A percentile compares a stretch with the other conserved stretches of the same genome.
Conservation (phyloP, 148 eudicot genomes). For the Camellia granthamiana region DNA sequence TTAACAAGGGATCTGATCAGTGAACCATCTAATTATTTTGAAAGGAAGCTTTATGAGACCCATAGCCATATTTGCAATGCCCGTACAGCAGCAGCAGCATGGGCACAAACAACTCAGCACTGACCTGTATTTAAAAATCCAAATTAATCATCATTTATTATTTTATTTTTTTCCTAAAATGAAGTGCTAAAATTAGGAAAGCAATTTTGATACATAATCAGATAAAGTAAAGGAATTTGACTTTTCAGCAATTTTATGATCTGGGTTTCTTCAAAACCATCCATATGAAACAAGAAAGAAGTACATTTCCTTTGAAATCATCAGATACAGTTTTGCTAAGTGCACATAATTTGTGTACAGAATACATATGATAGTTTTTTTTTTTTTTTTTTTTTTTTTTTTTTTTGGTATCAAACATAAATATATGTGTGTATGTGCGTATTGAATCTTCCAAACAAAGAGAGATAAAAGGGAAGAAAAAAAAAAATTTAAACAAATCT, state of each 20-base stretch:
- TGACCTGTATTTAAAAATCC: background rate
- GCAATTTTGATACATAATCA: too few relatives aligned
- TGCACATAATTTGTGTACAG: too few relatives aligned
- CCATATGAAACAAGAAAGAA: background rate
- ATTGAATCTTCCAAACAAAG: background rate
- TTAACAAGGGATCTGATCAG: slow-evolving; percentile 26
- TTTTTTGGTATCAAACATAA: too few relatives aligned
- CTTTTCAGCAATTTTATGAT: background rate
- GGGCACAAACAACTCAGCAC: slow-evolving; percentile 25
- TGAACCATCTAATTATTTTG: slow-evolving; percentile 22
- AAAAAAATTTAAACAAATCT: background rate
- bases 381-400: too few relatives aligned
- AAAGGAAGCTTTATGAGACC: slow-evolving; percentile 20
- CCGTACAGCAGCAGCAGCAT: slow-evolving; percentile 22
- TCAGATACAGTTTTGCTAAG: background rate
- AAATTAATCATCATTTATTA: background rate
- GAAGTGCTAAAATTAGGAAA: too few relatives aligned
- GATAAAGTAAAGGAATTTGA: too few relatives aligned
- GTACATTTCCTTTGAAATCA: background rate
- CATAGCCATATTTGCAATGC: slow-evolving; percentile 19
- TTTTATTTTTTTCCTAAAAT: too few relatives aligned
- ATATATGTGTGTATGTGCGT: too few relatives aligned
- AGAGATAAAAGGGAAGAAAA: background rate
- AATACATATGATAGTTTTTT: too few relatives aligned
- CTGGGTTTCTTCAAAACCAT: background rate